Conservation (phyloP, 2,329 filamentous ascomycete species). For the Microsporum canis region DNA sequence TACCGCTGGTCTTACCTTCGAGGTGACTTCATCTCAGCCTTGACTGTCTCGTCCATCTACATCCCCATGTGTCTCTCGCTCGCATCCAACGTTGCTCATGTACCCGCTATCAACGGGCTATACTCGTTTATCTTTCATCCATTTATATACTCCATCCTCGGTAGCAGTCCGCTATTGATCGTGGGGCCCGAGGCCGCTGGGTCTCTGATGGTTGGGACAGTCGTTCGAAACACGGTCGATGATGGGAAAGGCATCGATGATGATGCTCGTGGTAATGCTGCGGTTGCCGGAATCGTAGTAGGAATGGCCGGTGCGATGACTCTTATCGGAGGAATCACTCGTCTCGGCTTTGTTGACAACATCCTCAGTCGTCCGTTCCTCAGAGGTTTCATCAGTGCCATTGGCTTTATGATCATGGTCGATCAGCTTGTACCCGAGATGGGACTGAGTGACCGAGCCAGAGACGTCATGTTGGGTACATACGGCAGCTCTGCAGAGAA, state of each 20-base stretch:
- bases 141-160: constrained; percentile 78
- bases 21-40: constrained; percentile 74
- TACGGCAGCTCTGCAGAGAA: constrained; percentile 85
- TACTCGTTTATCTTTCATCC: constrained; percentile 93
- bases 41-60: constrained; percentile 98
- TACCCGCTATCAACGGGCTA: constrained; percentile 84
- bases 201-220: constrained; percentile 76
- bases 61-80: constrained; percentile 93
- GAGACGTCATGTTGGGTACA: constrained; percentile 49
- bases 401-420: constrained; percentile 90
- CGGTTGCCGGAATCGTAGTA: constrained; percentile 77
- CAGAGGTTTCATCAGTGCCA: constrained; percentile 90
- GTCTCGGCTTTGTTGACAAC: constrained; percentile 86
- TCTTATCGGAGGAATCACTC: constrained; percentile 70
- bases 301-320: constrained; percentile 82
- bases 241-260: constrained; percentile 53
- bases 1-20: constrained; percentile 72
- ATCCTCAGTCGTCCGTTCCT: constrained; percentile 87
- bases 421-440: constrained; percentile 89
- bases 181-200: constrained; percentile 92
- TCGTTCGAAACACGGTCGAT: constrained; percentile 67
- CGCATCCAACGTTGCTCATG: constrained; percentile 81
- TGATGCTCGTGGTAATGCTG: constrained; percentile 60
- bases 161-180: constrained; percentile 84
- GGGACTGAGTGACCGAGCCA: constrained; percentile 58